Base-by-base conservation (phyloP, 1,139 yeast genomes). In the Torulaspora pretoriensis region DNA sequence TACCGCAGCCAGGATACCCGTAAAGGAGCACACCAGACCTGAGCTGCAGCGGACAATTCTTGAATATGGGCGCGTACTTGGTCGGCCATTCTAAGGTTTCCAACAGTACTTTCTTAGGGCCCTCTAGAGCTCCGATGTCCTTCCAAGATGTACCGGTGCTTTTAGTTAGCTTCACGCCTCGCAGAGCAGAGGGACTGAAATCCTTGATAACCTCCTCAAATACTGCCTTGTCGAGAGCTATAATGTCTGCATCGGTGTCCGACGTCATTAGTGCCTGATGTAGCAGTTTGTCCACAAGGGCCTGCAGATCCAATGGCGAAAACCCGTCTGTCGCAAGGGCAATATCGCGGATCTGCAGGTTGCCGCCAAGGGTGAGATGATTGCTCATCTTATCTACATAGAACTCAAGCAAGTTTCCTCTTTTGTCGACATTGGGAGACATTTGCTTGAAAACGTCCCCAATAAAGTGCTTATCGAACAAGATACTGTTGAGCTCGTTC, bases 31-130 rank as follows among this genome's bases (percentile, higher is more conserved):
- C 78, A 44, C 98, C 98, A 0, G 97, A 88, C 58, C 97, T 74
- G 45, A 90, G 70, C 46, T 97, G 70, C 42, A 92, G 69, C 0
- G 97, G 96, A 59, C 96, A 87, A 53, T 80, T 81, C 14, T 85
- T 83, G 65, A 92, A 92, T 24, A 92, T 87, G 2, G 97, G 97
- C 0, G 96, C 95, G 61, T 90, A 92, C 58, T 83, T 85, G 0
- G 96, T 88, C 1, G 98, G 98, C 97, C 97, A 90, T 62, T 92
- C 97, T 31, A 92, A 68, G 0, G 97, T 92, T 61, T 92, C 97
- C 40, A 89, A 66, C 19, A 92, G 67, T 0, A 87, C 72, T 8
- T 75, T 72, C 59, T 90, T 92, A 2, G 95, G 95, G 14, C 81
- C 85, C 24, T 68, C 69, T 39, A 92, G 69, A 0, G 97, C 98